Evolutionary conservation across 257 asterid species (phyloP).

Genomic region (Gentiana straminea): DNA sequence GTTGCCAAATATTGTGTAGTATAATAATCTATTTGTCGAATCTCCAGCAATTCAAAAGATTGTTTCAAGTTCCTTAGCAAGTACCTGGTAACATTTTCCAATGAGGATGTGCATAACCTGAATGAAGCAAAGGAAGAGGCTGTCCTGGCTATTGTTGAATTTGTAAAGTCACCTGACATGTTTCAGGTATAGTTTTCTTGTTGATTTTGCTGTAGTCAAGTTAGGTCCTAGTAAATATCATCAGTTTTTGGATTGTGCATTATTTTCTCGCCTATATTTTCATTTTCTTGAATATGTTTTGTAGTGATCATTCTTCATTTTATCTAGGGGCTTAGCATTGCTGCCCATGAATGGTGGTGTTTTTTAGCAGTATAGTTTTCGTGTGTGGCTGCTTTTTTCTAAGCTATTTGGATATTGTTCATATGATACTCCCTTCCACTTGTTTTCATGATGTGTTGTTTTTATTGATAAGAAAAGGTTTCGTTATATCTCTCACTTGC

Average conservation of each 20-base stretch:
- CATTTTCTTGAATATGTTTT: neutral
- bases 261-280: neutral
- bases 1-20: neutral
- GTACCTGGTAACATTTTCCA: conserved; percentile 79
- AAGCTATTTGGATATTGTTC: neutral
- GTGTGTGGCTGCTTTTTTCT: no score
- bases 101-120: conserved; percentile 48
- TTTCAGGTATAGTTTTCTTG: conserved; percentile 49
- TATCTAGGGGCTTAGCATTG: no score
- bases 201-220: no score
- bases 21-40: conserved; percentile 9
- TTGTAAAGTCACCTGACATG: conserved; percentile 79
- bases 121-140: conserved; percentile 91
- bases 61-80: conserved; percentile 68
- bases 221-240: neutral
- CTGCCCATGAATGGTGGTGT: no score
- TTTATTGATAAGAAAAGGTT: neutral
- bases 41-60: conserved; percentile 62
- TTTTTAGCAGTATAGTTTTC: no score
- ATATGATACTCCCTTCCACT: neutral
- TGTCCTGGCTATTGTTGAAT: conserved; percentile 57
- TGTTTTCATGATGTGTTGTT: neutral
- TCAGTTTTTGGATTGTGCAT: neutral
- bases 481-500: neutral
- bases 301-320: neutral